Evolutionary conservation across 2,329 filamentous ascomycete species (phyloP), one percentile per base, ranked within the genome.

Genomic region (Ophiocordyceps unilateralis): DNA sequence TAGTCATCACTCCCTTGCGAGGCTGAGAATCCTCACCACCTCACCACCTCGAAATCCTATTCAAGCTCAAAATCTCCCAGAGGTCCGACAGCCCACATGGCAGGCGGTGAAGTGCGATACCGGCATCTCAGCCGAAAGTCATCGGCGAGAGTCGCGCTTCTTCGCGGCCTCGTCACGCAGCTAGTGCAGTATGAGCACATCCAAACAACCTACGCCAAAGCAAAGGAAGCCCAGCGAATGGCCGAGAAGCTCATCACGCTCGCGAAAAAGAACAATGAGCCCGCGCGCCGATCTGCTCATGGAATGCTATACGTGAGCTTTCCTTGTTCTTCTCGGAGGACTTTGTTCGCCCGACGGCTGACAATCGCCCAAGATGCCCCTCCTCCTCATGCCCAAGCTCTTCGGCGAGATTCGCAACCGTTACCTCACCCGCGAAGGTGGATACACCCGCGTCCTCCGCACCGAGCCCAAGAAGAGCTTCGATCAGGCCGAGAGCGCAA

Each of bases 161-260:
- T 98, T 51, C 86, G 91, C 57, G 95, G 96, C 65, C 72, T 98
- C 47, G 88, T 96, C 60, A 94, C 89, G 51, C 91, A 89, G 43
- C 82, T 98, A 51, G 83, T 98, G 66, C 74, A 84, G 63, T 78
- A 93, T 63, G 91, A 98, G 68, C 79, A 85, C 49, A 93, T 98
- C 66, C 79, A 81, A 49, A 98, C 91, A 41, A 94, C 91, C 65
- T 95, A 83, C 73, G 80, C 82, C 60, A 96, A 96, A 67, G 91
- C 91, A 40, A 98, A 96, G 66, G 91, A 98, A 68, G 84, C 91
- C 19, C 91, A 98, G 66, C 75, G 84, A 38, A 62, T 96, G 52
- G 91, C 88, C 8, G 91, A 98, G 59, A 93, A 93, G 69, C 70
- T 96, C 51, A 88, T 98, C 55, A 95, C 88, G 5, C 63, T 94